Base-by-base conservation (phyloP, 1,139 yeast genomes). In the Geotrichum australiense region DNA sequence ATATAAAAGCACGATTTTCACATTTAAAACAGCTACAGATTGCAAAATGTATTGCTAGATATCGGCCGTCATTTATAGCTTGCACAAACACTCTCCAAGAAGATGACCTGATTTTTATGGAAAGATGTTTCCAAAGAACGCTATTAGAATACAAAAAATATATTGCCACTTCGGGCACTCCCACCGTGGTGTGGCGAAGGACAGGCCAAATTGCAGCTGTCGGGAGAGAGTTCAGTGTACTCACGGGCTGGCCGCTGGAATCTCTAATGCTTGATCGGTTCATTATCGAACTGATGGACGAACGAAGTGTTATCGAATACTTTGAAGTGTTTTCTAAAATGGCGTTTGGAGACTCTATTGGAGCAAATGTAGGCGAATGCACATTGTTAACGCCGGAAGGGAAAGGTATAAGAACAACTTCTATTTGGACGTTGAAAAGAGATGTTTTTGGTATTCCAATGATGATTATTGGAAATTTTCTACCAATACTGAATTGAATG, bases 161-260 rank as follows among this genome's bases (percentile, higher is more conserved):
- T 58, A 82, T 91, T 31, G 70, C 78, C 15, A 77, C 82, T 19
- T 79, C 89, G 35, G 96, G 96, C 0, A 89, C 97, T 0, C 97
- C 97, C 0, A 87, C 96, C 0, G 76, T 89, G 21, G 91, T 87
- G 4, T 91, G 97, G 97, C 69, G 98, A 50, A 70, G 97, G 45
- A 87, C 96, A 1, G 96, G 96, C 7, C 96, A 89, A 59, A 84
- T 91, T 16, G 94, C 96, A 0, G 89, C 87, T 47, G 94, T 89
- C 2, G 94, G 95, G 8, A 84, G 82, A 52, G 97, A 91, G 61
- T 91, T 91, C 58, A 81, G 93, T 52, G 73, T 85, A 12, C 66
- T 91, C 19, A 86, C 96, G 0, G 97, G 96, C 2, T 87, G 97
- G 96, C 65, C 78, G 8, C 73, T 74, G 50, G 80, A 78, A 31